These are phyloP conservation scores for Cladophialophora yegresii DNA, from an alignment of 2,329 filamentous ascomycete genomes.

Conservation along the genomic window DNA sequence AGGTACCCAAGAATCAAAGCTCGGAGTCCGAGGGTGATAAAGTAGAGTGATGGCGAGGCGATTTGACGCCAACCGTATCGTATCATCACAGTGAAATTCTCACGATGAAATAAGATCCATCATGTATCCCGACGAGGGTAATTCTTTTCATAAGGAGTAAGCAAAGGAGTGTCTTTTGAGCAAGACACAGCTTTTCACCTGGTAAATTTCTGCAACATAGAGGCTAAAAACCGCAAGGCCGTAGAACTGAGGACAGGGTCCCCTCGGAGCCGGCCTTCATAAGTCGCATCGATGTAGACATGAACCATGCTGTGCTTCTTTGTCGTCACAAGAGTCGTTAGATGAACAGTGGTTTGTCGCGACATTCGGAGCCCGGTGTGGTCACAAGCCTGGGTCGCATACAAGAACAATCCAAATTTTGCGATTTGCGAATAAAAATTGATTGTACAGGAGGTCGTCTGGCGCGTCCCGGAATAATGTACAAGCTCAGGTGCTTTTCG, in stretches of 20 bases:
- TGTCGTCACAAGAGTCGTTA: neutral
- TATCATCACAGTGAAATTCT: neutral
- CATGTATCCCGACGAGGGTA: neutral
- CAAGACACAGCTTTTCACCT: neutral
- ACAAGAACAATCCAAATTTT: neutral
- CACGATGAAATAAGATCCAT: neutral
- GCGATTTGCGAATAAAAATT: neutral
- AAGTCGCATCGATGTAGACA: neutral
- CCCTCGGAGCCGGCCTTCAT: neutral
- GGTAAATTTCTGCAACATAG: neutral
- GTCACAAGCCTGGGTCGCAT: neutral
- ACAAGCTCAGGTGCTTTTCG: slow-evolving; percentile 21
- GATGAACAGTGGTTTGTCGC: neutral
- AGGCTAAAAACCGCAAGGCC: neutral
- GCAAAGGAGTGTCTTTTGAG: neutral
- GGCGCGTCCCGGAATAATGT: slow-evolving; percentile 11
- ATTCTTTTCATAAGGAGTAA: neutral
- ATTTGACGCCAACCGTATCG: neutral
- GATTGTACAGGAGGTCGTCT: neutral
- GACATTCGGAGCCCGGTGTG: neutral
- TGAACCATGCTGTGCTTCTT: neutral
- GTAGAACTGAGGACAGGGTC: neutral
- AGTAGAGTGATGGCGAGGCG: neutral
- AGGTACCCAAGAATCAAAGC: neutral
- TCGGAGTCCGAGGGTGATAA: neutral